These are phyloP conservation scores for Termitomyces sp. DNA, from an alignment of 768 basidiomycete species.

Conservation along the genomic window DNA sequence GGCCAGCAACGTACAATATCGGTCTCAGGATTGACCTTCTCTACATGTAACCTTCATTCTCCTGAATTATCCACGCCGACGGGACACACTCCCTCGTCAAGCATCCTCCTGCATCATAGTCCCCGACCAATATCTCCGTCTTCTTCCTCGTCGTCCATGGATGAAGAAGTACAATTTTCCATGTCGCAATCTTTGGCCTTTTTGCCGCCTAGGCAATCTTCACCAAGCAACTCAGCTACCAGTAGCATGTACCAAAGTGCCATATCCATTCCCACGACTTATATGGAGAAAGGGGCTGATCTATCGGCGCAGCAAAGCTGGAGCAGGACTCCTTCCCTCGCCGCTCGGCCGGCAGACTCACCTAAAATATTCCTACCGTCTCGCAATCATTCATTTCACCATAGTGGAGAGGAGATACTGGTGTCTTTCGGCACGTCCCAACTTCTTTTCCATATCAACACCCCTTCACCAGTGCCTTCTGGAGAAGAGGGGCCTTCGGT, in stretches of 20 bases:
- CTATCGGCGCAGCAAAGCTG: not conserved
- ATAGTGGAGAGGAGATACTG: slow-evolving; percentile 36
- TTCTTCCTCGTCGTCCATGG: slow-evolving; percentile 56
- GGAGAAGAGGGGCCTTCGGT: not conserved
- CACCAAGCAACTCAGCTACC: slow-evolving; percentile 40
- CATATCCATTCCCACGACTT: slow-evolving; percentile 31
- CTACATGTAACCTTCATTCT: slow-evolving; percentile 36
- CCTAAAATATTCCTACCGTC: slow-evolving; percentile 1
- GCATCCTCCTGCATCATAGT: not conserved
- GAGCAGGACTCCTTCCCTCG: slow-evolving; percentile 13
- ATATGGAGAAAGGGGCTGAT: not conserved
- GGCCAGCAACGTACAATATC: slow-evolving; percentile 44
- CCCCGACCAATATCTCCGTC: slow-evolving; percentile 34
- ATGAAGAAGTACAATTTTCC: slow-evolving; percentile 55
- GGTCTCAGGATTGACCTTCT: slow-evolving; percentile 51
- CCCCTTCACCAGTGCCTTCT: slow-evolving; percentile 27
- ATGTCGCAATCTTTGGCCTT: slow-evolving; percentile 75
- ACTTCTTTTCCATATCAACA: slow-evolving; percentile 48
- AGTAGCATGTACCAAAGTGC: slow-evolving; percentile 82
- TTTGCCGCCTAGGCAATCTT: slow-evolving; percentile 44
- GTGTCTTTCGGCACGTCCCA: slow-evolving; percentile 62
- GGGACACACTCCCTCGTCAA: slow-evolving; percentile 17
- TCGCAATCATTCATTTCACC: not conserved
- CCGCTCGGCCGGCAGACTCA: not conserved
- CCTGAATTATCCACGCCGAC: slow-evolving; percentile 13